Percentiles rank a stretch among this genome's conserved stretches.
Conservation (phyloP, 2,329 filamentous ascomycete species). For the Fusarium sp. region DNA sequence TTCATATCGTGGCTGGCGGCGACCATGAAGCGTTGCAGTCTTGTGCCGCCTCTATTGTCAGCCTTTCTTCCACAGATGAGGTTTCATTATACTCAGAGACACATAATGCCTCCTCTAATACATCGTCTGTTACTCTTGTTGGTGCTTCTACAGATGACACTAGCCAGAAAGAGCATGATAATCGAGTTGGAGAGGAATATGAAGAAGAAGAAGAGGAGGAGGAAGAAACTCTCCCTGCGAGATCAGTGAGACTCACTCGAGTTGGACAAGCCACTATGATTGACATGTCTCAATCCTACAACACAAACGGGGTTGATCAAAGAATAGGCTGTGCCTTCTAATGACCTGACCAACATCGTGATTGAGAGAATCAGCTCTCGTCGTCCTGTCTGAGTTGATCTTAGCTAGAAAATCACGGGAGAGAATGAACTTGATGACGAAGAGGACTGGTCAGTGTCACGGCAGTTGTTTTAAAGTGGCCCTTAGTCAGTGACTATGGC, state of each 20-base stretch:
- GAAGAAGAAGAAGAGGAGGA: not conserved
- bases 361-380: not conserved
- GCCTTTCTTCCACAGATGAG: not conserved
- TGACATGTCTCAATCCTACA: not conserved
- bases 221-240: not conserved
- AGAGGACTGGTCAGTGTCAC: not conserved
- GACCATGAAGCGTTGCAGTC: not conserved
- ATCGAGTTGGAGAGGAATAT: not conserved
- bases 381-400: not conserved
- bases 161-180: not conserved
- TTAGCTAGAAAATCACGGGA: not conserved
- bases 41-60: not conserved
- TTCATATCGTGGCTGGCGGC: not conserved
- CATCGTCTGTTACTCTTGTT: not conserved
- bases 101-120: not conserved
- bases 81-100: not conserved
- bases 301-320: not conserved
- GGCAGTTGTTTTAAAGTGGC: not conserved
- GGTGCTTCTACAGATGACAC: not conserved
- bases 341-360: not conserved
- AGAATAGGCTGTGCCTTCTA: not conserved
- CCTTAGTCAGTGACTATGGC: not conserved
- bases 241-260: not conserved
- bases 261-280: constrained; percentile 3
- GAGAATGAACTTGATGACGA: not conserved